Conservation (phyloP, 78 protist species). For the Dictyostelium firmibasis region DNA sequence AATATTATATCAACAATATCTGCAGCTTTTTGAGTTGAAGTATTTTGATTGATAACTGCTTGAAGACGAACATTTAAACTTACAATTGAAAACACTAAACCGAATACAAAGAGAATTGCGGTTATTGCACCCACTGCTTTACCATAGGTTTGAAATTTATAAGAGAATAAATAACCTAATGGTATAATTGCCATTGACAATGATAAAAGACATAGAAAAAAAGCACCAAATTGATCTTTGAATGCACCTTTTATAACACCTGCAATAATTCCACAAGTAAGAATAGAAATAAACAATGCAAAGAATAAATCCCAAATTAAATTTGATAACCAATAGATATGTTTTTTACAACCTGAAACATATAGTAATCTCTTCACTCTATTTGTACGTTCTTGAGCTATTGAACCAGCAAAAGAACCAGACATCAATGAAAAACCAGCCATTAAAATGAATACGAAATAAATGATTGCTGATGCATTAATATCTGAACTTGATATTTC, state of each 20-base stretch:
- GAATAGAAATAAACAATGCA: not conserved
- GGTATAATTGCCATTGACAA: not conserved
- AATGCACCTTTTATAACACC: not conserved
- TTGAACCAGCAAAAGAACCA: slow-evolving; percentile 16
- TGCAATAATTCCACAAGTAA: not conserved
- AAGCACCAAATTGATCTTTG: not conserved
- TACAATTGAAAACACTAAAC: slow-evolving; percentile 4
- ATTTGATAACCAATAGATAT: slow-evolving; percentile 53
- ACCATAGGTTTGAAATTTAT: slow-evolving; percentile 15
- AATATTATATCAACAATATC: slow-evolving; percentile 8
- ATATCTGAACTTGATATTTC: not conserved
- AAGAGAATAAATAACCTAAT: slow-evolving; percentile 27
- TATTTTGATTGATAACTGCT: not conserved
- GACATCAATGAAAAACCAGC: slow-evolving; percentile 17
- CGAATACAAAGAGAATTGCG: not conserved
- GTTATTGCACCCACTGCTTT: slow-evolving; percentile 29
- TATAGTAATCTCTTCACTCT: slow-evolving; percentile 41
- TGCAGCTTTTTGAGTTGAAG: not conserved
- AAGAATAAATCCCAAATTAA: slow-evolving; percentile 35
- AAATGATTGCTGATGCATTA: slow-evolving; percentile 1
- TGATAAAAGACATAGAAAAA: not conserved
- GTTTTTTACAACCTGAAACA: slow-evolving; percentile 58
- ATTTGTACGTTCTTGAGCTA: slow-evolving; percentile 13
- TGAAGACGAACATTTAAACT: slow-evolving; percentile 17
- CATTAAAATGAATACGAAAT: slow-evolving; percentile 2